Evolutionary conservation across 495 filamentous ascomycete genomes (phyloP), one percentile per base, ranked within the genome.

Genomic region (Sabuloglossum arenarium): DNA sequence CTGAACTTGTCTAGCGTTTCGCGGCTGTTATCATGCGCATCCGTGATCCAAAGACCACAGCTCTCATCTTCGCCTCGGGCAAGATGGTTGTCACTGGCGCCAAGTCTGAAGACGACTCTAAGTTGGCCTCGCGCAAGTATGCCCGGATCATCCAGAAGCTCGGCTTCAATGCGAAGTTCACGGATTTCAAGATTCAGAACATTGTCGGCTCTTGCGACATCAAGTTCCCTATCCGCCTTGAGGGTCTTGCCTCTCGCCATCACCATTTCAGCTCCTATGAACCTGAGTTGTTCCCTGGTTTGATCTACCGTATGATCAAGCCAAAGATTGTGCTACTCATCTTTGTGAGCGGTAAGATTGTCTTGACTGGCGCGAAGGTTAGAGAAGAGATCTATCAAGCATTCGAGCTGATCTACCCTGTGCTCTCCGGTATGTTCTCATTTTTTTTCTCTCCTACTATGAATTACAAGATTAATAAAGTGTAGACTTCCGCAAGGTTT

Each of bases 301-400:
- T 98, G 55, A 98, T 98, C 75, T 98, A 98, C 69, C 87, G 91
- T 69, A 98, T 98, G 91, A 96, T 97, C 78, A 95, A 96, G 77
- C 91, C 91, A 25, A 97, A 97, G 82, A 97, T 98, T 60, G 91
- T 98, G 24, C 84, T 98, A 19, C 70, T 98, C 70, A 97, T 98
- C 67, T 98, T 98, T 75, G 91, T 98, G 67, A 90, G 84, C 64
- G 91, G 91, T 61, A 97, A 97, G 78, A 98, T 97, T 59, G 93
- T 97, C 64, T 73, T 98, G 68, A 98, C 93, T 57, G 91, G 91
- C 61, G 91, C 91, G 54, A 97, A 98, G 69, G 90, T 98, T 56
- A 84, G 91, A 59, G 91, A 98, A 72, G 91, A 98, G 73, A 97
- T 98, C 63, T 98, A 97, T 65, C 87, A 91, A 67, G 90, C 90